Evolutionary conservation across 129 eudicot species (phyloP).

Genomic region (Kitagawia praeruptora): DNA sequence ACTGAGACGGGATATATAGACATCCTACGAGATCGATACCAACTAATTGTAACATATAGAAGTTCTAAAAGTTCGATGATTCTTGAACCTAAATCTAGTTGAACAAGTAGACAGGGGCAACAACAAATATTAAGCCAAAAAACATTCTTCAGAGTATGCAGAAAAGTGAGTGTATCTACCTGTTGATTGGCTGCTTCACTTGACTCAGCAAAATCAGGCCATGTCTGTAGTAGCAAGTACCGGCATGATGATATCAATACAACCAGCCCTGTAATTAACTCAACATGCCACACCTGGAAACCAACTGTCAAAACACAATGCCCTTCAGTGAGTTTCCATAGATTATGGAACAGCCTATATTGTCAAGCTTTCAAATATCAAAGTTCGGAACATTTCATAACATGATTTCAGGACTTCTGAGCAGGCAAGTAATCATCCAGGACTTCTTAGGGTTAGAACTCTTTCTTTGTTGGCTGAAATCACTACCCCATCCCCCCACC

Average conservation of each 20-base stretch:
- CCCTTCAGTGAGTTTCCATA: neutral
- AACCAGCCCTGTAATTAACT: slow-evolving; percentile 61
- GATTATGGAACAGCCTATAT: neutral
- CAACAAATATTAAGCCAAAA: neutral
- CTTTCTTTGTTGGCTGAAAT: neutral
- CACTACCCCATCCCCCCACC: neutral
- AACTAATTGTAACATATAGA: neutral
- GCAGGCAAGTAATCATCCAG: neutral
- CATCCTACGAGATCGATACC: neutral
- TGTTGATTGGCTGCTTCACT: slow-evolving; percentile 85
- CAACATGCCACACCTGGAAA: slow-evolving; percentile 72
- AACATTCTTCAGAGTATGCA: neutral
- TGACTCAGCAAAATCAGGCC: slow-evolving; percentile 94
- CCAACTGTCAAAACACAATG: slow-evolving; percentile 40
- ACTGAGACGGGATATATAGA: neutral
- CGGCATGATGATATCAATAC: slow-evolving; percentile 69
- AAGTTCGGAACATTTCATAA: neutral
- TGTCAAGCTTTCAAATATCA: neutral
- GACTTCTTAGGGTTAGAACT: neutral
- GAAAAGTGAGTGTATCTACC: slow-evolving; percentile 31
- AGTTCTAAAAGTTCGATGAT: neutral
- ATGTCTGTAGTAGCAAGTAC: slow-evolving; percentile 51
- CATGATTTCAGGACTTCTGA: slow-evolving; percentile 6
- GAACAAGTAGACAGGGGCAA: neutral
- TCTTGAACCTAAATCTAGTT: neutral